These are phyloP conservation scores for Carpinus viminea DNA, from an alignment of 306 rosid genomes.

Conservation along the genomic window DNA sequence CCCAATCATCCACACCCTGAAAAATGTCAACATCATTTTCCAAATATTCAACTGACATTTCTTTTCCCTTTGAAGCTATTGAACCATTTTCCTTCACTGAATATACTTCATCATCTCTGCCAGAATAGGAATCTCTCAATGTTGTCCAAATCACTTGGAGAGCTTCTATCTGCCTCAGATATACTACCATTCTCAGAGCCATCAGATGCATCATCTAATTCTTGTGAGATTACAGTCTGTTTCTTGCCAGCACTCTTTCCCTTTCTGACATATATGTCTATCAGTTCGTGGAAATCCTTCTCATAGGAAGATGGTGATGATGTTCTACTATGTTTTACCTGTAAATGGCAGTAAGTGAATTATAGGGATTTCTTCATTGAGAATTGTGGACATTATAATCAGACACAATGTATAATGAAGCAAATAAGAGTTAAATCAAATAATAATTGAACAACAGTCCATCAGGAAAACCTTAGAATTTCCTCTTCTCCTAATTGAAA, in stretches of 20 bases:
- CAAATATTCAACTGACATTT: slow-evolving; percentile 73
- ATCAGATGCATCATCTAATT: slow-evolving; percentile 34
- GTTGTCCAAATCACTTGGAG: slow-evolving; percentile 43
- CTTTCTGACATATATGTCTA: slow-evolving; percentile 52
- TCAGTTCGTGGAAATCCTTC: slow-evolving; percentile 66
- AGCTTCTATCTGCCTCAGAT: slow-evolving; percentile 42
- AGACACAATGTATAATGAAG: neutral
- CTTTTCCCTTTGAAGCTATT: slow-evolving; percentile 45
- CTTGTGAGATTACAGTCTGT: slow-evolving; percentile 35
- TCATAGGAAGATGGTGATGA: slow-evolving; percentile 62
- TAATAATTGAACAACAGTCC: neutral
- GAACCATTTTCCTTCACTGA: slow-evolving; percentile 36
- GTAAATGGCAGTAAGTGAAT: slow-evolving; percentile 18
- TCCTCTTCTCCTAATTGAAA: slow-evolving; percentile 1
- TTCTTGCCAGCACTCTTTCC: slow-evolving; percentile 42
- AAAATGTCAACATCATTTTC: slow-evolving; percentile 75
- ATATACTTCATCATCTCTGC: slow-evolving; percentile 30
- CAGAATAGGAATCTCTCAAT: slow-evolving; percentile 42
- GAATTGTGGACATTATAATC: neutral
- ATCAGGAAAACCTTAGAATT: neutral
- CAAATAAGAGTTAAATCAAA: neutral
- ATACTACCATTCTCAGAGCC: slow-evolving; percentile 31
- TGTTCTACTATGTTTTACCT: slow-evolving; percentile 83
- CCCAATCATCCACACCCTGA: slow-evolving; percentile 74
- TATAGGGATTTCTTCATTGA: neutral